phyloP scores from a whole-genome alignment of 352 stramenopile genomes.

The Globisporangium nodosum region DNA sequence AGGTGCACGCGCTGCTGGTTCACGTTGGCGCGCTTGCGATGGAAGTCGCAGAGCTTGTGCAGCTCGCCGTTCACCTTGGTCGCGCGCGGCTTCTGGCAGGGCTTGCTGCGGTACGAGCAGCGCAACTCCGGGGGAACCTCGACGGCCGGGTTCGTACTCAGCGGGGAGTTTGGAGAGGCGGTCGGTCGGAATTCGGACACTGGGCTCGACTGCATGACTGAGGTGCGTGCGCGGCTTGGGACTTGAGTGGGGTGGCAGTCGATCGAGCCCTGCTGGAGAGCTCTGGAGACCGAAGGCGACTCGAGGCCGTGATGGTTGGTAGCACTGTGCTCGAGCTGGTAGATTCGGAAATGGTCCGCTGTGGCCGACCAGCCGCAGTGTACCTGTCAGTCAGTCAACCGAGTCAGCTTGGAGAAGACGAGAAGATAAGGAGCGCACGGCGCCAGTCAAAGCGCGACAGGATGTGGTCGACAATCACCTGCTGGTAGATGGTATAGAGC shows the following conservation, averaged over 20 bases:
- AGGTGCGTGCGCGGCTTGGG: neutral
- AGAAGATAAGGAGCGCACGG: conserved; percentile 1
- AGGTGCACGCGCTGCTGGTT: conserved; percentile 38
- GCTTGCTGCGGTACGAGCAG: conserved; percentile 34
- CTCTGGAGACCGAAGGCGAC: too few species aligned
- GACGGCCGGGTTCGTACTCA: neutral
- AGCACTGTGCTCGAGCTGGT: neutral
- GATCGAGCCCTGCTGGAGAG: neutral
- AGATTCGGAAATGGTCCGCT: conserved; percentile 3
- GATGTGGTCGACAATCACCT: neutral
- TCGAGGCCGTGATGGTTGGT: neutral
- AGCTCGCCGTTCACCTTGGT: conserved; percentile 38
- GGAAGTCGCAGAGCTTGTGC: conserved; percentile 38
- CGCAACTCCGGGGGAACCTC: conserved; percentile 6
- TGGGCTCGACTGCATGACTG: neutral
- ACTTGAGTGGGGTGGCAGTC: neutral
- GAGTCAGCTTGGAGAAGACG: neutral
- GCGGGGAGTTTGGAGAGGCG: neutral
- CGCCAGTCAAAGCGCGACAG: neutral
- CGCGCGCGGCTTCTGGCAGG: conserved; percentile 26
- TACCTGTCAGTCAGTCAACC: neutral
- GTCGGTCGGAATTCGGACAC: neutral
- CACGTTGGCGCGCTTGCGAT: conserved; percentile 37
- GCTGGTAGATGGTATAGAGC: neutral
- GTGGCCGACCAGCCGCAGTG: neutral